A percentile compares a stretch with the other conserved stretches of the same genome.
phyloP scores from a whole-genome alignment of 2,329 filamentous ascomycete species.

The Plenodomus tracheiphilus region DNA sequence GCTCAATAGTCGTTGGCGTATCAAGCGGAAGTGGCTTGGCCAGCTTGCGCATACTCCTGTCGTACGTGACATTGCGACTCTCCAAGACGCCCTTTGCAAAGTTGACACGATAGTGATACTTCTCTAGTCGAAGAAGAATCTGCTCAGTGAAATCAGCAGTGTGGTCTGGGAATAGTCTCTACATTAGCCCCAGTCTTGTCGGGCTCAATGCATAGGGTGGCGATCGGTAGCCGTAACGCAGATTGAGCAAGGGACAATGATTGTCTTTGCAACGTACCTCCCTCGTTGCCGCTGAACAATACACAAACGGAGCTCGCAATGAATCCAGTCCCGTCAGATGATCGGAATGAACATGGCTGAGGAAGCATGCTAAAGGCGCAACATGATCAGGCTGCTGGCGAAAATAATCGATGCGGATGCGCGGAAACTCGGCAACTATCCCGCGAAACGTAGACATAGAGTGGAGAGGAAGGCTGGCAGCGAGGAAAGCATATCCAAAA shows the following conservation, averaged over 20 bases:
- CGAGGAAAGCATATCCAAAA: conserved; percentile 7
- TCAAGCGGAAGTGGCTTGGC: conserved; percentile 81
- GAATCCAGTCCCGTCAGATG: conserved; percentile 81
- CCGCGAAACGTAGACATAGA: conserved; percentile 44
- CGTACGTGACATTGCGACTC: conserved; percentile 70
- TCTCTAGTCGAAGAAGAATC: conserved; percentile 78
- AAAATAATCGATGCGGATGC: conserved; percentile 85
- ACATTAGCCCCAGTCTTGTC: no score
- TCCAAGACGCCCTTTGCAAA: conserved; percentile 78
- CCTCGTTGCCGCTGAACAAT: conserved; percentile 82
- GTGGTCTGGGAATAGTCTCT: no score
- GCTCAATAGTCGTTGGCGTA: conserved; percentile 75
- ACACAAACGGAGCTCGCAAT: conserved; percentile 79
- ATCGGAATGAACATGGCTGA: conserved; percentile 92
- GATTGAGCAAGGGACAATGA: not conserved
- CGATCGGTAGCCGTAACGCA: not conserved
- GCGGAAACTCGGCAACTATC: conserved; percentile 68
- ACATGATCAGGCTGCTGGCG: conserved; percentile 57
- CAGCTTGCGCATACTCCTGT: conserved; percentile 69
- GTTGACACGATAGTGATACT: conserved; percentile 78
- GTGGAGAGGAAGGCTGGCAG: not conserved
- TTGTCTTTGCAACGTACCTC: conserved; percentile 62
- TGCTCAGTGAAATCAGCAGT: conserved; percentile 23
- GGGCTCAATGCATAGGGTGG: not conserved
- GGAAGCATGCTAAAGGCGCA: conserved; percentile 78